A percentile compares a stretch with the other conserved stretches of the same genome.
Conservation (phyloP, 1,284 basidiomycete species). For the Flammula alnicola region DNA sequence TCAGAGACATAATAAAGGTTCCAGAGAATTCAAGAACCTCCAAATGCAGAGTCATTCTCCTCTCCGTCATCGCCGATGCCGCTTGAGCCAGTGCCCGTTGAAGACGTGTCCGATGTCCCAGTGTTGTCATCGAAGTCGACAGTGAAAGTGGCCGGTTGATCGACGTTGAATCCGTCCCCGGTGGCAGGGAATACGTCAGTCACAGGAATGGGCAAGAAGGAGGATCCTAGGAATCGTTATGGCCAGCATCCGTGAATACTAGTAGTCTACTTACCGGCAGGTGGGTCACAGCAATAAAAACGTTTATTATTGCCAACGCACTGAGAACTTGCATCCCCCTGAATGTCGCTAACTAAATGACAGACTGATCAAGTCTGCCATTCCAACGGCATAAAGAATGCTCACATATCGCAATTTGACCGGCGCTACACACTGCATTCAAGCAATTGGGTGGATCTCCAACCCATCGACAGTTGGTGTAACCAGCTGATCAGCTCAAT, state of each 20-base stretch:
- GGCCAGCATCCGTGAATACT: not conserved
- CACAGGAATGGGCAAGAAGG: constrained; percentile 17
- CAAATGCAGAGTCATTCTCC: constrained; percentile 15
- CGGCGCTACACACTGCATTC: constrained; percentile 16
- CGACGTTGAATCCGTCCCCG: constrained; percentile 9
- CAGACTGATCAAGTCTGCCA: not conserved
- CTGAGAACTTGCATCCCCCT: constrained; percentile 16
- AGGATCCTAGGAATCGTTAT: constrained; percentile 7
- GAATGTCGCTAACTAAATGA: constrained; percentile 20
- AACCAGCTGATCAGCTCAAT: not conserved
- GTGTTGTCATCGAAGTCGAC: constrained; percentile 23
- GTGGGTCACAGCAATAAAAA: constrained; percentile 22
- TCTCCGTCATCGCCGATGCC: constrained; percentile 15
- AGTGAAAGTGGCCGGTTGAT: constrained; percentile 20
- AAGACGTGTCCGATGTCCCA: too few relatives aligned
- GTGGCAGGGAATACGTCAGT: constrained; percentile 13
- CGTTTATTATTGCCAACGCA: constrained; percentile 17
- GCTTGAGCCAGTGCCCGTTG: too few relatives aligned
- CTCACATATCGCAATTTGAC: constrained; percentile 22
- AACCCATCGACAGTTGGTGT: constrained; percentile 13
- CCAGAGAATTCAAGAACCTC: constrained; percentile 3
- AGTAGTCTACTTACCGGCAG: constrained; percentile 7
- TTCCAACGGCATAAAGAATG: not conserved
- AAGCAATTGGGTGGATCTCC: constrained; percentile 15
- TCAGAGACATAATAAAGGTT: not conserved